phyloP scores from a whole-genome alignment of 2,329 filamentous ascomycete species.

The Beauveria sp. region DNA sequence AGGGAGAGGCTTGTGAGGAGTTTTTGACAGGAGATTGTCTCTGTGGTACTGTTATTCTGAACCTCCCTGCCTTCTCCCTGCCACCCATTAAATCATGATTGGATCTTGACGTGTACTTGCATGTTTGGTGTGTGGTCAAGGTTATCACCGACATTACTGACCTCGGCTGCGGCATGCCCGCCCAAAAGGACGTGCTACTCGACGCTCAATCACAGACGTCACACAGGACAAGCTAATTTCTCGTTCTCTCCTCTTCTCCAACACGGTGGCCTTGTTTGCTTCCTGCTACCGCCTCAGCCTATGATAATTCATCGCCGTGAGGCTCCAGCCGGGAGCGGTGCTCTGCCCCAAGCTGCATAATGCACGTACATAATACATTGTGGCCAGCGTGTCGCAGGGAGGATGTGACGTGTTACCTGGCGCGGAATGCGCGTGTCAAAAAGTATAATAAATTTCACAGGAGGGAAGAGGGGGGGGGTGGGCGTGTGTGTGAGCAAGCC shows the following conservation, averaged over 20 bases:
- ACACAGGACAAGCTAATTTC: neutral
- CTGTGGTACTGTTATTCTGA: neutral
- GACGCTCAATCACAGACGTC: neutral
- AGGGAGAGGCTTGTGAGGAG: too few relatives aligned
- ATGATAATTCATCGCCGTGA: neutral
- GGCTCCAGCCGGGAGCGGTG: too few relatives aligned
- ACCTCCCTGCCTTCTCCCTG: too few relatives aligned
- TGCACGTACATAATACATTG: too few relatives aligned
- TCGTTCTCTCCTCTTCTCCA: neutral
- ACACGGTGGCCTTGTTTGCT: neutral
- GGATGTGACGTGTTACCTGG: slow-evolving; percentile 9
- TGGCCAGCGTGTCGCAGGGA: neutral
- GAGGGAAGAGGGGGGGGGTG: neutral
- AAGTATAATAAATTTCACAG: neutral
- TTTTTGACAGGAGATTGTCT: neutral
- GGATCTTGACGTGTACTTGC: neutral
- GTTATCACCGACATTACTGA: neutral
- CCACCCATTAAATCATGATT: too few relatives aligned
- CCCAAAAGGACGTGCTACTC: neutral
- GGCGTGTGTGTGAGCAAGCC: neutral
- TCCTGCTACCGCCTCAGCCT: neutral
- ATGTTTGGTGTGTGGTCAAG: neutral
- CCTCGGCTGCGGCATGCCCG: neutral
- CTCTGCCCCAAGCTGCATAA: too few relatives aligned
- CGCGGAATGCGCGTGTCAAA: slow-evolving; percentile 2